A percentile compares a stretch with the other conserved stretches of the same genome.
phyloP scores from a whole-genome alignment of 1,139 yeast species.

The Maudiozyma humilis region DNA sequence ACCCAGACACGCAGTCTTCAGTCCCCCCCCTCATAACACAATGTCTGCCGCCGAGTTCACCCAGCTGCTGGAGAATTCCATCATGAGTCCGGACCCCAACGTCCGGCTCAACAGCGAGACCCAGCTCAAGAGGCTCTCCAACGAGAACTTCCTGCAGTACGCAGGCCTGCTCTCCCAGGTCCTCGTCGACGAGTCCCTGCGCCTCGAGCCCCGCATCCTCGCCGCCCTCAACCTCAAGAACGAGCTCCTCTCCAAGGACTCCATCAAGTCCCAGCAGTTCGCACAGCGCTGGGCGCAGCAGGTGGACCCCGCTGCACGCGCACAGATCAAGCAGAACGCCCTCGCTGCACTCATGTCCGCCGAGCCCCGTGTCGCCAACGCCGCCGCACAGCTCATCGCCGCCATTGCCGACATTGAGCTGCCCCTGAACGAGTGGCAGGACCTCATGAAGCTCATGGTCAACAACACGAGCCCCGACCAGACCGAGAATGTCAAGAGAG shows the following conservation, averaged over 20 bases:
- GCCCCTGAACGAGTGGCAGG: conserved; percentile 84
- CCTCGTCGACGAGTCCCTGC: conserved; percentile 56
- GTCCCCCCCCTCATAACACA: too few species aligned
- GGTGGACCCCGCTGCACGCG: conserved; percentile 47
- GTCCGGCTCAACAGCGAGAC: conserved; percentile 75
- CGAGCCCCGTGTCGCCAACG: conserved; percentile 75
- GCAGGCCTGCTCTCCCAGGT: conserved; percentile 64
- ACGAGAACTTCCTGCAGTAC: conserved; percentile 68
- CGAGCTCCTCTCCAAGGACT: conserved; percentile 73
- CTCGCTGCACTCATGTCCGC: conserved; percentile 54
- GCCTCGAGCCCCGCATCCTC: conserved; percentile 80
- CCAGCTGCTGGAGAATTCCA: conserved; percentile 69
- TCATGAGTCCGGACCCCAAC: conserved; percentile 53
- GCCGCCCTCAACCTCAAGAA: conserved; percentile 87
- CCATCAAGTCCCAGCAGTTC: conserved; percentile 42
- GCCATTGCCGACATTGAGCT: conserved; percentile 93
- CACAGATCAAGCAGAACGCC: conserved; percentile 60
- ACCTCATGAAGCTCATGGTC: conserved; percentile 71
- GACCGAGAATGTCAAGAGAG: conserved; percentile 72
- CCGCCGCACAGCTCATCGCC: conserved; percentile 91
- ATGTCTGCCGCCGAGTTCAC: conserved; percentile 48
- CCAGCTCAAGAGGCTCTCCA: conserved; percentile 64
- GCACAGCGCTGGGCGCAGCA: conserved; percentile 38
- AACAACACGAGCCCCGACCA: conserved; percentile 75
- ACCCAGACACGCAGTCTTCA: too few species aligned